Evolutionary conservation across 139 green algal species (phyloP).

Genomic region (Tetradesmus lagerheimii): DNA sequence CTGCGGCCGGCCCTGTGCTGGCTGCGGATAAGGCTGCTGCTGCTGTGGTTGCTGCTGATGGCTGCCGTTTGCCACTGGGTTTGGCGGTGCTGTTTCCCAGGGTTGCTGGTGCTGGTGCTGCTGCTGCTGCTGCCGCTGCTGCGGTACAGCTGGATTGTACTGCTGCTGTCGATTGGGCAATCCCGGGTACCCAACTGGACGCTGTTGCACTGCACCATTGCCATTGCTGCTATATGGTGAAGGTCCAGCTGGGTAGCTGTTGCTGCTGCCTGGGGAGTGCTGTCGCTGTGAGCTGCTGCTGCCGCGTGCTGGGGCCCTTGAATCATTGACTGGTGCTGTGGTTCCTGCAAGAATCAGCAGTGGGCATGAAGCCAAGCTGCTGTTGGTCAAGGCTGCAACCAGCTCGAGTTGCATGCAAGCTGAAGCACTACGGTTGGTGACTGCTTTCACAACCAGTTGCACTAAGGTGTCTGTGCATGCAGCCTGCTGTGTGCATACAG

Average conservation of each 20-base stretch:
- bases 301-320: neutral
- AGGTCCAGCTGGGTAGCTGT: neutral
- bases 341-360: neutral
- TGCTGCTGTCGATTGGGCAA: neutral
- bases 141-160: neutral
- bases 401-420: no score
- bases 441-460: no score
- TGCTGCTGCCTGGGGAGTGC: neutral
- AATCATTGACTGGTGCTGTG: neutral
- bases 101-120: constrained; percentile 14
- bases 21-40: neutral
- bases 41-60: neutral
- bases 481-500: no score
- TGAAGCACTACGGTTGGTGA: no score
- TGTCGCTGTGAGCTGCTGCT: neutral
- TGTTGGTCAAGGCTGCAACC: no score
- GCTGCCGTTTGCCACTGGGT: neutral
- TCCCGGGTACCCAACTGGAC: neutral
- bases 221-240: constrained; percentile 4
- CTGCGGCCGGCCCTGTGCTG: neutral
- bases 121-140: neutral
- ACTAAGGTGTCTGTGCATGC: no score
- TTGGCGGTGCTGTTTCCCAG: neutral
- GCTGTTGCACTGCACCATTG: neutral
- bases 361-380: no score